Evolutionary conservation across 2,329 filamentous ascomycete species (phyloP), one percentile per base, ranked within the genome.

Genomic region (Aureobasidium sp.): DNA sequence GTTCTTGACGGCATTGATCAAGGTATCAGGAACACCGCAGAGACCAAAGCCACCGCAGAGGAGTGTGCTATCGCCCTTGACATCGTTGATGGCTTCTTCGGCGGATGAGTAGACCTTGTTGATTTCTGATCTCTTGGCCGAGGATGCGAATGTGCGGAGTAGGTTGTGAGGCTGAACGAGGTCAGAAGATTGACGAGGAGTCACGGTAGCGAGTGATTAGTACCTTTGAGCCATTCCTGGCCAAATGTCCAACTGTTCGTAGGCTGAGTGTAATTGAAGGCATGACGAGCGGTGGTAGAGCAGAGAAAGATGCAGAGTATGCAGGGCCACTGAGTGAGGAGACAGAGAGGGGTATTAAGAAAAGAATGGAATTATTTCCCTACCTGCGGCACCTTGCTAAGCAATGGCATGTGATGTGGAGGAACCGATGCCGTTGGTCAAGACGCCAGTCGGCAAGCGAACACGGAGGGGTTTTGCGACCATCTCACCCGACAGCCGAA

Each of bases 1-100:
- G 6, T 84, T 85, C 68, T 84, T 80, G 42, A 93, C 81, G 17
- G 86, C 85, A 44, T 83, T 79, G 68, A 91, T 91, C 7, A 91
- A 76, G 0, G 89, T 91, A 70, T 91, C 87, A 80, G 71, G 67
- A 19, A 91, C 87, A 66, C 89, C 89, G 67, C 88, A 92, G 14
- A 93, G 81, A n/a, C 90, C 90, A 72, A 93, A 93, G 1, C 89
- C 90, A 17, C 89, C 86, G 70, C 88, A 90, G 61, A 93, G 77
- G 39, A 93, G 78, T 0, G 84, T 88, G 12, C 84, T 85, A 60
- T 88, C 84, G 68, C 87, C 86, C 70, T 86, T 78, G 62, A 92
- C 77, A 70, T 90, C 88, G 2, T 83, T 82, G 44, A 91, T 82
- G 6, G 89, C 89, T 45, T 83, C 83, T 65, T 87, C 85, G 19